Percentiles rank a stretch among this genome's conserved stretches.
These are phyloP conservation scores for Mycena sanguinolenta DNA, from an alignment of 768 basidiomycete genomes.

Conservation along the genomic window DNA sequence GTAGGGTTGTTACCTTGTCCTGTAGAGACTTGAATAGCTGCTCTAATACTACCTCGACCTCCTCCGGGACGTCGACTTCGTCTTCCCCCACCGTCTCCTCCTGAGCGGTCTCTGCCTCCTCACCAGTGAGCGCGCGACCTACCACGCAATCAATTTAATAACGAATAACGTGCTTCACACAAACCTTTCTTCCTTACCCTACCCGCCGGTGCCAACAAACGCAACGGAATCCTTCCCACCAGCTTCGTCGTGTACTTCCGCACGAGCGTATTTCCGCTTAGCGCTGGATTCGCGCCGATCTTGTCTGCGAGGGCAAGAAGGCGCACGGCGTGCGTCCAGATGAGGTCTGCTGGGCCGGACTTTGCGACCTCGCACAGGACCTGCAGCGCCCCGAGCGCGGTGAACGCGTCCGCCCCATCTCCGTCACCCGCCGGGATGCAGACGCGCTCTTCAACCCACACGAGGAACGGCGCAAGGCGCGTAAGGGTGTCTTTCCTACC, in stretches of 20 bases:
- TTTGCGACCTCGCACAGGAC: conserved; percentile 80
- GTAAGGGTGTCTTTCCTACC: conserved; percentile 67
- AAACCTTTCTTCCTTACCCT: conserved; percentile 58
- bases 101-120: conserved; percentile 25
- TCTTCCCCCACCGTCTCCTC: conserved; percentile 45
- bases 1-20: conserved; percentile 73
- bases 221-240: conserved; percentile 71
- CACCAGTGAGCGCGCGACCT: conserved; percentile 51
- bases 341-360: conserved; percentile 67
- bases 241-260: conserved; percentile 80
- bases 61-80: conserved; percentile 80
- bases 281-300: conserved; percentile 55
- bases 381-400: conserved; percentile 77
- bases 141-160: conserved; percentile 14
- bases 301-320: conserved; percentile 61
- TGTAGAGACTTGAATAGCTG: conserved; percentile 79
- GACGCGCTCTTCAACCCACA: conserved; percentile 55
- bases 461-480: conserved; percentile 66
- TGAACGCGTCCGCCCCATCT: conserved; percentile 61
- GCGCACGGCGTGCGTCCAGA: conserved; percentile 56
- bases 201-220: conserved; percentile 65
- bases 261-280: conserved; percentile 73
- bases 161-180: conserved; percentile 25
- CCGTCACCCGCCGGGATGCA: conserved; percentile 56
- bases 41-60: conserved; percentile 81